phyloP scores from a whole-genome alignment of 208 protist species.

The Trypanosoma rangeli region DNA sequence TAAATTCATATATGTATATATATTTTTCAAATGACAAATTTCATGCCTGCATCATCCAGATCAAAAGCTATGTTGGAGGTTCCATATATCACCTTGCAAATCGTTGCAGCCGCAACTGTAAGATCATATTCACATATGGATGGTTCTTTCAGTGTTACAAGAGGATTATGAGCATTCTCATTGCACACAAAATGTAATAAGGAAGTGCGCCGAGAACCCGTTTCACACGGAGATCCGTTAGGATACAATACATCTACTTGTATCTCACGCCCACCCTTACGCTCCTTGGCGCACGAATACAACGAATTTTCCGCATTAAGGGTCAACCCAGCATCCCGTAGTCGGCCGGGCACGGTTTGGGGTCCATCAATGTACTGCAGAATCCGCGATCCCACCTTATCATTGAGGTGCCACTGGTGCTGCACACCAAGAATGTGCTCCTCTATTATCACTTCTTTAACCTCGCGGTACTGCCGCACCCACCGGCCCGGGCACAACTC shows the following conservation, averaged over 20 bases:
- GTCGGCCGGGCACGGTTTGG: conserved; percentile 24
- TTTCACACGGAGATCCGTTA: conserved; percentile 9
- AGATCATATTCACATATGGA: conserved; percentile 22
- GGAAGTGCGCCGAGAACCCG: background rate
- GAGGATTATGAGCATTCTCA: conserved; percentile 7
- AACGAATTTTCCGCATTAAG: background rate
- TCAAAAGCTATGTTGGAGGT: background rate
- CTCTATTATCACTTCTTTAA: conserved; percentile 24
- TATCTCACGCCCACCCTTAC: background rate
- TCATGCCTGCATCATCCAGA: conserved; percentile 17
- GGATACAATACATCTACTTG: conserved; percentile 22
- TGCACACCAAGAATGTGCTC: conserved; percentile 37
- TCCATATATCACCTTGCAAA: conserved; percentile 31
- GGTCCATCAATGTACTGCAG: conserved; percentile 19
- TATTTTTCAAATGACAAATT: conserved; percentile 19
- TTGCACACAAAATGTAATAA: conserved; percentile 25
- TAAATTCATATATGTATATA: background rate
- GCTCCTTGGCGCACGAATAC: conserved; percentile 6
- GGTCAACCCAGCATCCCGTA: background rate
- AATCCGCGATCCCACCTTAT: conserved; percentile 15
- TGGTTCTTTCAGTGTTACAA: conserved; percentile 8
- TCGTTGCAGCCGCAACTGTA: conserved; percentile 10
- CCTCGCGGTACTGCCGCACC: conserved; percentile 33
- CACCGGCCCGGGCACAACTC: conserved; percentile 39
- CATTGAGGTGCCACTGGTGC: conserved; percentile 21